Base-by-base conservation (phyloP, 495 filamentous ascomycete genomes). In the Tuber melanosporum region DNA sequence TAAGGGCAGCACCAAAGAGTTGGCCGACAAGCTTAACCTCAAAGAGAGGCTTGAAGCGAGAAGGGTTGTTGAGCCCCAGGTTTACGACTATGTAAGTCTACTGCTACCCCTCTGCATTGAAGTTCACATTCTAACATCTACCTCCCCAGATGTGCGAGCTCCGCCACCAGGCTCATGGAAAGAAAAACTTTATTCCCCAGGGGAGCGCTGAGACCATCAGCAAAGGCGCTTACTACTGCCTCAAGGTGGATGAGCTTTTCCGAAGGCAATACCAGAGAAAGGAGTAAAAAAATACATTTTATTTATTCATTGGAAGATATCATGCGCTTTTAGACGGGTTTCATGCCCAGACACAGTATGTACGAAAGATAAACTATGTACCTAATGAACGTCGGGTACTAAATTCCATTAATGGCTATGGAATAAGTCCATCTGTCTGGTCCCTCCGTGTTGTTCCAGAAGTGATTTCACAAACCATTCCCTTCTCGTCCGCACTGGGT, bases 191-290 rank as follows among this genome's bases (percentile, higher is more conserved):
- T 86, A 90, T 87, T 80, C 95, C 95, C 52, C 78, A 86, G 72
- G 95, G 95, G 76, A 90, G 90, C 70, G 81, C 88, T n/a, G 92
- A 93, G 52, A 93, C 90, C 78, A 88, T 99, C n/a, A 84, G 87
- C 79, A 86, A 89, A 75, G 92, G 91, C 70, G 91, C 92, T 20
- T 99, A 98, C 87, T 99, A 97, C 87, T 89, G 98, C 73, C 91
- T 91, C 79, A 89, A 90, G 80, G 87, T 99, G 49, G 95, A 99
- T 80, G 93, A 94, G 82, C 97, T 97, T 93, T 99, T 95, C 92
- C 90, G 93, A 85, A 89, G 95, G 80, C 88, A 87, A 78, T 98
- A 99, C 87, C 87, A 88, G 76, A 85, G 97, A 86, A 95, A 98
- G 90, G 91, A 90, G 85, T 99, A 91, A 17, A 66, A 32, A 17